Base-by-base conservation (phyloP, 768 basidiomycete genomes). In the Leccinum aurantiacum region DNA sequence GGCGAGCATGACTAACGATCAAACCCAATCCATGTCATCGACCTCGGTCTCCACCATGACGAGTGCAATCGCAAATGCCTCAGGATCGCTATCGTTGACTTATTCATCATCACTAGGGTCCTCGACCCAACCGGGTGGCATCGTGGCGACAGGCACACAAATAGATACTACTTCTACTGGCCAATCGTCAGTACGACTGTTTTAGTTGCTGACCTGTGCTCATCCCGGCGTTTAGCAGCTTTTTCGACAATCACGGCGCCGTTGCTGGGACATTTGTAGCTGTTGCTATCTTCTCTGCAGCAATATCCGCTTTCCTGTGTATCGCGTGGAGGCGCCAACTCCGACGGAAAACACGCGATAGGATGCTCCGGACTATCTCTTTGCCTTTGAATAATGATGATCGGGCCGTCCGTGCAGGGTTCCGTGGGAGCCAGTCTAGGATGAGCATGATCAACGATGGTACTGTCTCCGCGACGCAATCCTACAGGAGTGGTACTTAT, bases 181-280 rank as follows among this genome's bases (percentile, higher is more conserved):
- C 13, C 64, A 63, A 35, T 68, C 71, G 68, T 72, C 72, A 60
- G 72, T 72, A 29, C 60, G n/a, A 10, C 47, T 19, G 8, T 35
- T 52, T 48, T n/a, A 17, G 31, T 33, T 24, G 6, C 47, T 25
- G 6, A 48, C 25, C 7, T 35, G 15, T 50, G 11, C 44, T 67
- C n/a, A 59, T 53, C 22, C 15, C 62, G 6, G n/a, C 33, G 52
- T 62, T 44, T 48, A 6, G 17, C 57, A 86, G 84, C 11, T 87
- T 91, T 74, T 82, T 91, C 65, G 74, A 77, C 50, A 86, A 92
- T 68, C 84, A 78, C 29, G 84, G 86, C 2, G 86, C 86, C 10
- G 85, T 91, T 4, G 84, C 86, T 2, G 90, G 88, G 7, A 83
- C 86, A n/a, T 92, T 93, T 71, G 78, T 88, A 7, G 84, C 79